phyloP scores from a whole-genome alignment of 306 rosid species.

The Cucumis hystrix region DNA sequence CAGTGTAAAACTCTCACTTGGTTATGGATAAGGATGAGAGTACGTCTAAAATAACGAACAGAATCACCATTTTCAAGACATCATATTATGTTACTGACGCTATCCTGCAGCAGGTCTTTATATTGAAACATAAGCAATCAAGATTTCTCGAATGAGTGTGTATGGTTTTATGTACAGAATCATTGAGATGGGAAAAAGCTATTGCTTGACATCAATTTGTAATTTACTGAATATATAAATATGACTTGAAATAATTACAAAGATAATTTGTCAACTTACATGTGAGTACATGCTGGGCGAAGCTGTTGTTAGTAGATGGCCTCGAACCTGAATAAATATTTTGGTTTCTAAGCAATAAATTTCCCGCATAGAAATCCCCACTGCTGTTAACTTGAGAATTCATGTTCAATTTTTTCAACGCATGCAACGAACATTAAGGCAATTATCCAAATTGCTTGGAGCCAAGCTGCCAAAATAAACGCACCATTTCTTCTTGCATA shows the following conservation, averaged over 20 bases:
- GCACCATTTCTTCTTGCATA: neutral
- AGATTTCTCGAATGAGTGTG: neutral
- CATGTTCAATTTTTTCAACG: slow-evolving; percentile 4
- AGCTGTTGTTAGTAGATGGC: slow-evolving; percentile 14
- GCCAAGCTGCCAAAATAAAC: neutral
- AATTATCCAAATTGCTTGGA: neutral
- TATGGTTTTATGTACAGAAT: neutral
- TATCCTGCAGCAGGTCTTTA: neutral
- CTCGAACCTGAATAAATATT: slow-evolving; percentile 23
- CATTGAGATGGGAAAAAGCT: neutral
- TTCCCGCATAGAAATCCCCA: slow-evolving; percentile 9
- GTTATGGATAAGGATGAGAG: neutral
- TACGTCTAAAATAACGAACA: neutral
- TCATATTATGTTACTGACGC: neutral
- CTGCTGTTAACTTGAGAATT: slow-evolving; percentile 21
- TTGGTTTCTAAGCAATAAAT: slow-evolving; percentile 22
- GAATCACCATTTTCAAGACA: neutral
- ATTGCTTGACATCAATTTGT: neutral
- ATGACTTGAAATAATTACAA: neutral
- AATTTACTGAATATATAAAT: neutral
- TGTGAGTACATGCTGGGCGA: slow-evolving; percentile 23
- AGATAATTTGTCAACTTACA: slow-evolving; percentile 24
- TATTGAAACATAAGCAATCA: neutral
- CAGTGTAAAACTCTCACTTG: neutral
- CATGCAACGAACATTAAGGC: neutral